Conservation (phyloP, 2,329 filamentous ascomycete species). For the Xenosphaeropsis pyriputrescens region DNA sequence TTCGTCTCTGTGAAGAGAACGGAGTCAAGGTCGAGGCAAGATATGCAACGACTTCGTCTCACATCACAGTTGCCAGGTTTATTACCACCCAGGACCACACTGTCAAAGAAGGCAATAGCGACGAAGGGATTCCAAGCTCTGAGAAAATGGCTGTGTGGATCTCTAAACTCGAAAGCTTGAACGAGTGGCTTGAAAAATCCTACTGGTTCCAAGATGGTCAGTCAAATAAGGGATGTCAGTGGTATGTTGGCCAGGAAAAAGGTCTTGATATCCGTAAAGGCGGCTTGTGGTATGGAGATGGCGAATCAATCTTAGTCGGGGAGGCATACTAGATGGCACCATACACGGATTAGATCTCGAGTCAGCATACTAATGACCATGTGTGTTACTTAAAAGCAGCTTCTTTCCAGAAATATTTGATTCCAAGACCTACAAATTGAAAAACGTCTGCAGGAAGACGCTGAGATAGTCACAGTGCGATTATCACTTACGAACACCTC, state of each 20-base stretch:
- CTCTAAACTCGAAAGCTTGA: slow-evolving; percentile 58
- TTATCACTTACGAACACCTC: no score
- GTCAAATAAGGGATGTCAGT: slow-evolving; percentile 45
- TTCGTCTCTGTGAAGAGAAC: slow-evolving; percentile 38
- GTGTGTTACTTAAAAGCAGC: no score
- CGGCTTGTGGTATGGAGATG: slow-evolving; percentile 75
- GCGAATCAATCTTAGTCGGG: slow-evolving; percentile 49
- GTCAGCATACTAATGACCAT: no score
- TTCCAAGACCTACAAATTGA: no score
- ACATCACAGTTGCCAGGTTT: slow-evolving; percentile 78
- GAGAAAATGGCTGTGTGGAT: slow-evolving; percentile 45
- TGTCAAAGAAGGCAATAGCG: background rate
- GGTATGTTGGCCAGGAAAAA: slow-evolving; percentile 72
- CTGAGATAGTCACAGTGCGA: no score
- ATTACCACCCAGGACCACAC: slow-evolving; percentile 51
- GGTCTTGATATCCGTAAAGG: slow-evolving; percentile 67
- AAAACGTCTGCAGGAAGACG: no score
- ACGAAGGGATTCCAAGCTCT: slow-evolving; percentile 19
- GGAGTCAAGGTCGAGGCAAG: slow-evolving; percentile 61
- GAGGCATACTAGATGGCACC: slow-evolving; percentile 35
- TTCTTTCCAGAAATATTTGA: no score
- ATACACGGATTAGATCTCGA: no score
- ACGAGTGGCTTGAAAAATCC: slow-evolving; percentile 54
- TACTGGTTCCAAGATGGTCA: slow-evolving; percentile 45
- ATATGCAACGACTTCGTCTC: slow-evolving; percentile 80